These are phyloP conservation scores for Pichia sp. DNA, from an alignment of 1,139 yeast species.

Conservation along the genomic window DNA sequence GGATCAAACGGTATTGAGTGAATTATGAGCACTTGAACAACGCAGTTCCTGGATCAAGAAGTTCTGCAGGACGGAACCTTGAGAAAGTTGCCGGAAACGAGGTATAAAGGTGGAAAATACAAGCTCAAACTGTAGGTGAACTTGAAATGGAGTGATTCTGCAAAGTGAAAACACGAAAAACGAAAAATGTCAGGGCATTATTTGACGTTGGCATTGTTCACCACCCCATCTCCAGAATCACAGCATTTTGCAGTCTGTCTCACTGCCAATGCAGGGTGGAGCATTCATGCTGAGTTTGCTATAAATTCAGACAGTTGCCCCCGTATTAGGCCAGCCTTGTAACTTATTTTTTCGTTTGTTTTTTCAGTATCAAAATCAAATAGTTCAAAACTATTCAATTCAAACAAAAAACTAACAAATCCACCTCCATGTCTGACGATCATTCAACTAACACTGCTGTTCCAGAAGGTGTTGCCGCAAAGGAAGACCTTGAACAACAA, in stretches of 20 bases:
- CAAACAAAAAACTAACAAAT: neutral
- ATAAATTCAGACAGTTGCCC: neutral
- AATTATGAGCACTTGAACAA: no score
- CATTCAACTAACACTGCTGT: slow-evolving; percentile 24
- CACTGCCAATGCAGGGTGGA: no score
- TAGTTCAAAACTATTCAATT: neutral
- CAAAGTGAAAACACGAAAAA: neutral
- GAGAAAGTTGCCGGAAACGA: neutral
- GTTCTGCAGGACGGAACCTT: no score
- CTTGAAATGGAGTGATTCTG: neutral
- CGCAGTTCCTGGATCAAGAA: no score
- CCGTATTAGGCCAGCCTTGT: neutral
- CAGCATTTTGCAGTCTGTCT: neutral
- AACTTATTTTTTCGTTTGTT: no score
- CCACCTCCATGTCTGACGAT: slow-evolving; percentile 18
- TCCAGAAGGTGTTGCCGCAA: slow-evolving; percentile 11
- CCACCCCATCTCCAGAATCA: neutral
- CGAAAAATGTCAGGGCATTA: neutral
- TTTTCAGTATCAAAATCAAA: neutral
- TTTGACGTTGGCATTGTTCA: neutral
- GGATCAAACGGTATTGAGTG: neutral
- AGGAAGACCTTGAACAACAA: slow-evolving; percentile 10
- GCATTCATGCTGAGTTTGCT: no score
- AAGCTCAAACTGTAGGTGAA: neutral
- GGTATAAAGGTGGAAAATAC: neutral